Evolutionary conservation across 176 grass and related monocot species (phyloP), one percentile per base, ranked within the genome.

Genomic region (Carex scoparia): DNA sequence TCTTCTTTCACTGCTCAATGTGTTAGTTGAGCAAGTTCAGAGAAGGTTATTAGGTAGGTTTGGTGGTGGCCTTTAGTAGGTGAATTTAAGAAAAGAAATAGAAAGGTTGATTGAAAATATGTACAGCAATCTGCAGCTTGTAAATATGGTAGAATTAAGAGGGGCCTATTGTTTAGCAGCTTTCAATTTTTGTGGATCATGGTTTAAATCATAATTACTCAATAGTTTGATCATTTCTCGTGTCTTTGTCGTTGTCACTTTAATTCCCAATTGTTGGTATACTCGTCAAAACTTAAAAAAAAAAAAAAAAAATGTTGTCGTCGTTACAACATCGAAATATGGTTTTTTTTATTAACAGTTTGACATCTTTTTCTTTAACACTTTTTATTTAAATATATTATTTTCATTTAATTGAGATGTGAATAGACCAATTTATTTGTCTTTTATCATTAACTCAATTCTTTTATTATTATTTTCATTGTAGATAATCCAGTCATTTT

Each of bases 71-170:
- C 76, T 28, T n/a, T 16, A 65, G 32, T 81, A 65, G 61, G 56
- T 81, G 32, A 65, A 48, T 40, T 28, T 46, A 82, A 82, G 55
- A 49, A 19, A 57, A 56, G 7, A 81, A 74, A 77, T 83, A 84
- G 66, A 58, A 65, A 77, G 69, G 53, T 31, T 78, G 85, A 14
- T 63, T 53, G 58, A 84, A 80, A 31, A 82, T 77, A 15, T 77
- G 73, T 80, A 87, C 70, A 80, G 74, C 48, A 77, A 77, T 77
- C 19, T 55, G 51, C 63, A 80, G 46, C 57, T 30, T 69, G 78
- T 88, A 80, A 86, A 84, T 82, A 90, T 69, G 58, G 65, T 80
- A 91, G 86, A 27, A 77, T 56, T 53, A 56, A 60, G 35, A 58
- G 11, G 19, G 18, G 30, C 5, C n/a, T 83, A 42, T 68, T 83